Evolutionary conservation across 495 filamentous ascomycete genomes (phyloP).

Genomic region (Daldinia bambusicola): DNA sequence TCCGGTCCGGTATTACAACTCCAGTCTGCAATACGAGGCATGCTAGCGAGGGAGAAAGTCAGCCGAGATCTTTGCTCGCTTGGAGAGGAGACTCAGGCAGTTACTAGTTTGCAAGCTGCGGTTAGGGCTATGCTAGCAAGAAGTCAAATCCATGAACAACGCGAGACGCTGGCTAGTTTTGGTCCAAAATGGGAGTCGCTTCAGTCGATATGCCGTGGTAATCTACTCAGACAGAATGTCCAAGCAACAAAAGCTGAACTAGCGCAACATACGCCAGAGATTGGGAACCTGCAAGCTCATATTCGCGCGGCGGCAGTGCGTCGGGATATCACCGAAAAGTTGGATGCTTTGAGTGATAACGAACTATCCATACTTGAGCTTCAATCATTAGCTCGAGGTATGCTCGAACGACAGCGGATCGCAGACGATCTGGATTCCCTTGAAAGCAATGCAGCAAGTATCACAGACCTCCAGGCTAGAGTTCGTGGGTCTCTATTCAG

Average conservation of each 20-base stretch:
- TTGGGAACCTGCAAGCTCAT: slow-evolving; percentile 54
- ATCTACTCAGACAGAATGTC: slow-evolving; percentile 56
- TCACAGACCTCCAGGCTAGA: slow-evolving; percentile 75
- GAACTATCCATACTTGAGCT: slow-evolving; percentile 56
- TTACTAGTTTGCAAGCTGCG: slow-evolving; percentile 29
- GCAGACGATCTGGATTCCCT: slow-evolving; percentile 66
- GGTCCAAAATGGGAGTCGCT: slow-evolving; percentile 58
- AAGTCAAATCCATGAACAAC: slow-evolving; percentile 50
- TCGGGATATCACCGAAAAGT: slow-evolving; percentile 55
- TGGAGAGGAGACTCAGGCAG: not conserved
- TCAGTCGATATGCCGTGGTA: slow-evolving; percentile 61
- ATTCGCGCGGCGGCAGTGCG: slow-evolving; percentile 61
- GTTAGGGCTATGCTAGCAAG: slow-evolving; percentile 53
- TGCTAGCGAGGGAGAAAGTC: not conserved
- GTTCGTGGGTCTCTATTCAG: slow-evolving; percentile 71
- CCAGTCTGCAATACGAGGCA: slow-evolving; percentile 61
- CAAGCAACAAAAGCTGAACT: slow-evolving; percentile 54
- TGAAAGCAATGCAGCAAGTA: slow-evolving; percentile 62
- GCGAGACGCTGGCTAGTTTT: slow-evolving; percentile 54
- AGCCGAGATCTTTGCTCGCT: not conserved
- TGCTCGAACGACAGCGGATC: slow-evolving; percentile 61
- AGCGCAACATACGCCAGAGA: slow-evolving; percentile 46
- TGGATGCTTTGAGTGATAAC: slow-evolving; percentile 54
- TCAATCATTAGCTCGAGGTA: slow-evolving; percentile 62
- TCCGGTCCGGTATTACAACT: slow-evolving; percentile 58